A percentile compares a stretch with the other conserved stretches of the same genome.
Conservation (phyloP, 2,329 filamentous ascomycete genomes). For the Trichoderma sp. region DNA sequence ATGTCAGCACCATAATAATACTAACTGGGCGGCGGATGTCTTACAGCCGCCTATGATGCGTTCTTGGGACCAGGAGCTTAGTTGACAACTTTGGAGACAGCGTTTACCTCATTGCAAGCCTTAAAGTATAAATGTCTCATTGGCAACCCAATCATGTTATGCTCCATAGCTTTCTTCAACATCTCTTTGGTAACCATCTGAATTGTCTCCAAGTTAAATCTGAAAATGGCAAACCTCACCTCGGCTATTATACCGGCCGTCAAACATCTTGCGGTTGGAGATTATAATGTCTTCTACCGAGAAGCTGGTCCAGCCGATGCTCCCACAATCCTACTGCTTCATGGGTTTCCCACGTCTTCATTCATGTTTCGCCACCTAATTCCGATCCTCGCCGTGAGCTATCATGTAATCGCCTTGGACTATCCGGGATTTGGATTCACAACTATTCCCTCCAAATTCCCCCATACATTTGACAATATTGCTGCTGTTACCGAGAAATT, state of each 20-base stretch:
- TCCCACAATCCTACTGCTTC: not conserved
- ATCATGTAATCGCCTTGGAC: not conserved
- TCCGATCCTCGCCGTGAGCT: not conserved
- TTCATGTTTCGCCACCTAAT: slow-evolving; percentile 3
- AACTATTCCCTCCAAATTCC: not conserved
- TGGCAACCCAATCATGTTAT: not conserved
- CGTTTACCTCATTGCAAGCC: not conserved
- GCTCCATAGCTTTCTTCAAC: not conserved
- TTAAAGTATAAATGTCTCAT: not conserved
- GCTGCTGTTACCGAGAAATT: not conserved
- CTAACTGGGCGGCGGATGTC: not conserved
- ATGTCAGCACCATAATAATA: not conserved
- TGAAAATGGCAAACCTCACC: not conserved
- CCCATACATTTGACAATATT: not conserved
- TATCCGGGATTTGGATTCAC: not conserved
- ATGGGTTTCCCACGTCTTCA: not conserved
- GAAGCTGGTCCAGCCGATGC: not conserved
- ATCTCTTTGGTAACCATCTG: not conserved
- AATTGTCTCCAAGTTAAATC: not conserved
- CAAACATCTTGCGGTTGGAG: not conserved
- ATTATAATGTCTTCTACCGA: not conserved
- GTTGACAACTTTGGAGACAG: not conserved
- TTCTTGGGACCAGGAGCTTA: not conserved
- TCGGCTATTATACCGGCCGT: not conserved
- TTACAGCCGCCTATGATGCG: not conserved